Percentiles rank a stretch among this genome's conserved stretches.
Evolutionary conservation across 176 grass and related monocot genomes (phyloP).

Genomic region (Carex littledalei): DNA sequence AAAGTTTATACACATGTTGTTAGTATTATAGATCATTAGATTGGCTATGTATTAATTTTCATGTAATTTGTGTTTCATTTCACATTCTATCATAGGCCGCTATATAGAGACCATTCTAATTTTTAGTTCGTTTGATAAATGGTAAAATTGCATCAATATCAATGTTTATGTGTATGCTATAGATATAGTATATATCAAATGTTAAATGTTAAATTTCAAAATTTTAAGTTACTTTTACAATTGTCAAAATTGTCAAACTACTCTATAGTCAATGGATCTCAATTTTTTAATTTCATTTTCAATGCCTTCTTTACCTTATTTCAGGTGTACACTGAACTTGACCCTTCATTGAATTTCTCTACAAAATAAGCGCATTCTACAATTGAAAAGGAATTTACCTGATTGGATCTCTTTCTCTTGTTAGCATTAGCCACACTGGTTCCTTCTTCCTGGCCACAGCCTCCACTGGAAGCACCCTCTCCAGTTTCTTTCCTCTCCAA

Average conservation of each 20-base stretch:
- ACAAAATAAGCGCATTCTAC: neutral
- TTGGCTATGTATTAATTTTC: neutral
- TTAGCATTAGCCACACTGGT: constrained; percentile 30
- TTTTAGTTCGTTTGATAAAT: neutral
- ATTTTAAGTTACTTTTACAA: neutral
- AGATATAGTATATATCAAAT: neutral
- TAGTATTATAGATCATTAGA: too few relatives aligned
- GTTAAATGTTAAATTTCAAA: neutral
- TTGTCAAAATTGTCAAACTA: neutral
- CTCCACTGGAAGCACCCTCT: constrained; percentile 29
- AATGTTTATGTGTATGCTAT: neutral
- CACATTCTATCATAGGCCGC: neutral
- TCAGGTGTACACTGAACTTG: neutral
- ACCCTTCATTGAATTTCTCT: neutral
- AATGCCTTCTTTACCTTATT: neutral
- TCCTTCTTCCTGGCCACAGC: constrained; percentile 27
- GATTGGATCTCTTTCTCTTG: constrained; percentile 51
- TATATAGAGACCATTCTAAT: neutral
- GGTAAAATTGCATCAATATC: neutral
- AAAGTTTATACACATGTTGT: neutral
- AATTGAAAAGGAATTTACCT: constrained; percentile 33
- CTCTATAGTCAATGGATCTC: neutral
- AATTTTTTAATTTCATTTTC: neutral
- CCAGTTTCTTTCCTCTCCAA: constrained; percentile 13
- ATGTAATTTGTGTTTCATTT: neutral